Conservation (phyloP, 2,329 filamentous ascomycete species). For the Phialophora chinensis region DNA sequence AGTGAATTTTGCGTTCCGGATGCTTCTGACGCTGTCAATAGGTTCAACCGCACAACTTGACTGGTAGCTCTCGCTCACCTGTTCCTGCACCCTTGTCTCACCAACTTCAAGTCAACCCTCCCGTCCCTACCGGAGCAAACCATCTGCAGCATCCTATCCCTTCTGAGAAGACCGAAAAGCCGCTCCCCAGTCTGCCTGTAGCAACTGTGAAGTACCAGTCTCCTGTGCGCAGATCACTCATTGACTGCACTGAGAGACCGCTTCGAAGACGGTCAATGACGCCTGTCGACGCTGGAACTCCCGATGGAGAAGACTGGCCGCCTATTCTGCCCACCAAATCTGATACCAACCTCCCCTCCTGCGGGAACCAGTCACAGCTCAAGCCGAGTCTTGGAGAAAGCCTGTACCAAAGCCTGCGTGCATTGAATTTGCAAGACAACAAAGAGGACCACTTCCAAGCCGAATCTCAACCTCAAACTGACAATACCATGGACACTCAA, state of each 20-base stretch:
- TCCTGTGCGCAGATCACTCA: constrained; percentile 40
- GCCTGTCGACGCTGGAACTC: constrained; percentile 22
- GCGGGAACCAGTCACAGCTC: constrained; percentile 5
- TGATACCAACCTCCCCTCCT: neutral
- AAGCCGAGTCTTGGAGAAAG: constrained; percentile 37
- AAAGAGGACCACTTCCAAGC: constrained; percentile 3
- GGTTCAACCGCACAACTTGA: constrained; percentile 19
- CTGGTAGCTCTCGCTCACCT: constrained; percentile 16
- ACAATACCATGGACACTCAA: neutral
- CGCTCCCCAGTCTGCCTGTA: constrained; percentile 42
- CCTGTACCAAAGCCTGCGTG: constrained; percentile 35
- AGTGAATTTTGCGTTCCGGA: neutral
- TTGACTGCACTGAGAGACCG: constrained; percentile 42
- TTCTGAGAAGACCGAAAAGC: constrained; percentile 37
- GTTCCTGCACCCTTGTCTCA: constrained; percentile 12
- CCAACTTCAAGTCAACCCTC: constrained; percentile 26
- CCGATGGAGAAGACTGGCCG: constrained; percentile 42
- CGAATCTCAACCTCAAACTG: constrained; percentile 1
- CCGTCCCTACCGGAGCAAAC: constrained; percentile 6
- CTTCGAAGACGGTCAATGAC: constrained; percentile 38
- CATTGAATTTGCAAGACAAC: constrained; percentile 31
- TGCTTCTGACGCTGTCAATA: neutral
- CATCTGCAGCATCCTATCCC: neutral
- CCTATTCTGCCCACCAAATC: constrained; percentile 34
- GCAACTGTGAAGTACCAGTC: constrained; percentile 37